These are phyloP conservation scores for Forsythia suspensa DNA, from an alignment of 257 asterid species.

Conservation along the genomic window DNA sequence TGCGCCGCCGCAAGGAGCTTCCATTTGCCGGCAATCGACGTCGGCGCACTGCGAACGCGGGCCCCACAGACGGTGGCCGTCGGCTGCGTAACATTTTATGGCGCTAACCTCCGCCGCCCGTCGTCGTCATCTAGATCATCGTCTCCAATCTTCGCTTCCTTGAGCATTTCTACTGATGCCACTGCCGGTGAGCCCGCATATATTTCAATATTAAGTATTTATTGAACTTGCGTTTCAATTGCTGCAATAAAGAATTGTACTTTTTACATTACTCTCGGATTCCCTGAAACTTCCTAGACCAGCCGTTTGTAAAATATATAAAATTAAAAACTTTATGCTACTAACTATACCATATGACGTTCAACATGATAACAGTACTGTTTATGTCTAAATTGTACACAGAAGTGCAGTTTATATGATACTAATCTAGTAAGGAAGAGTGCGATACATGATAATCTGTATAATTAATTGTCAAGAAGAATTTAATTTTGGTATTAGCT, in stretches of 20 bases:
- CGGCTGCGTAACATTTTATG: constrained; percentile 61
- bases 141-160: constrained; percentile 64
- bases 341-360: not conserved
- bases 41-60: constrained; percentile 44
- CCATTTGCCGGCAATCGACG: constrained; percentile 67
- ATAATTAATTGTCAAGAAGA: not conserved
- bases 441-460: not conserved
- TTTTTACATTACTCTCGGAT: not conserved
- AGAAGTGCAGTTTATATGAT: not conserved
- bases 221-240: not conserved
- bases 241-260: not conserved
- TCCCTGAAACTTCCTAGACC: not conserved
- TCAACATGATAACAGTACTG: too few relatives aligned
- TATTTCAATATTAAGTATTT: not conserved
- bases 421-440: not conserved
- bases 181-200: constrained; percentile 28
- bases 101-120: constrained; percentile 45
- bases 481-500: not conserved
- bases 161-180: constrained; percentile 56
- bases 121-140: constrained; percentile 30
- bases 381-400: too few relatives aligned
- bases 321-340: not conserved
- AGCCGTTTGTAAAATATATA: not conserved
- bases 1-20: constrained; percentile 71
- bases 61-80: constrained; percentile 53